Percentiles rank a stretch among this genome's conserved stretches.
Conservation (phyloP, 2,329 filamentous ascomycete species). For the Aspergillus vadensis region DNA sequence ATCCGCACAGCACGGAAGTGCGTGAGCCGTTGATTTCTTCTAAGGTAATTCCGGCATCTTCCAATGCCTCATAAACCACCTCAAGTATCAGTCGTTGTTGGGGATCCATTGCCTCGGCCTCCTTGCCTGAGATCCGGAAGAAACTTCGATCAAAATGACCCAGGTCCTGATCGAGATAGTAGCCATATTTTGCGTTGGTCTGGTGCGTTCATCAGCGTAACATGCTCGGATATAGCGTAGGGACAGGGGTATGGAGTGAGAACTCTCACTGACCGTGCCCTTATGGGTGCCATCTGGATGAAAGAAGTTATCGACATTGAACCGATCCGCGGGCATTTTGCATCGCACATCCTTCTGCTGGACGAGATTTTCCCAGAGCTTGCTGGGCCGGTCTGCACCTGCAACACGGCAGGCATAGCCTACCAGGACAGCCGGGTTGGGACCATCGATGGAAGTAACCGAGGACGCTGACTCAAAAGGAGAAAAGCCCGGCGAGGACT, state of each 20-base stretch:
- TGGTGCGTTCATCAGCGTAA: background rate
- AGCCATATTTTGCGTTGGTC: constrained; percentile 4
- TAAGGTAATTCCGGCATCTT: constrained; percentile 19
- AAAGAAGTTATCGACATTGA: constrained; percentile 8
- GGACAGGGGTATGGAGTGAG: background rate
- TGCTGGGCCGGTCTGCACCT: background rate
- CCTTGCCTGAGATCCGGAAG: constrained; percentile 24
- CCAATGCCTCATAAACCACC: constrained; percentile 45
- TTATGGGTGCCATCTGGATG: constrained; percentile 10
- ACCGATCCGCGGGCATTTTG: constrained; percentile 9
- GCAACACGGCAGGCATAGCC: constrained; percentile 14
- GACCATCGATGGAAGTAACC: background rate
- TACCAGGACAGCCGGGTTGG: constrained; percentile 1
- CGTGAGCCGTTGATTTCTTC: constrained; percentile 23
- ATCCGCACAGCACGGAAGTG: constrained; percentile 25
- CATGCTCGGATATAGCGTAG: too few species aligned
- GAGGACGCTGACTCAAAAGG: background rate
- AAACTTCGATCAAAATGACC: constrained; percentile 26
- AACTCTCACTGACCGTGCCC: background rate
- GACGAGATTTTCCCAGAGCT: constrained; percentile 8
- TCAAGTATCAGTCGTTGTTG: constrained; percentile 33
- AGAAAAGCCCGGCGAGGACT: background rate
- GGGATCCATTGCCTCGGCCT: constrained; percentile 39
- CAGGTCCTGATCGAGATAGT: constrained; percentile 3
- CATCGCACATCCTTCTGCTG: background rate